These are phyloP conservation scores for Fusarium sp. DNA, from an alignment of 2,329 filamentous ascomycete species.

Conservation along the genomic window DNA sequence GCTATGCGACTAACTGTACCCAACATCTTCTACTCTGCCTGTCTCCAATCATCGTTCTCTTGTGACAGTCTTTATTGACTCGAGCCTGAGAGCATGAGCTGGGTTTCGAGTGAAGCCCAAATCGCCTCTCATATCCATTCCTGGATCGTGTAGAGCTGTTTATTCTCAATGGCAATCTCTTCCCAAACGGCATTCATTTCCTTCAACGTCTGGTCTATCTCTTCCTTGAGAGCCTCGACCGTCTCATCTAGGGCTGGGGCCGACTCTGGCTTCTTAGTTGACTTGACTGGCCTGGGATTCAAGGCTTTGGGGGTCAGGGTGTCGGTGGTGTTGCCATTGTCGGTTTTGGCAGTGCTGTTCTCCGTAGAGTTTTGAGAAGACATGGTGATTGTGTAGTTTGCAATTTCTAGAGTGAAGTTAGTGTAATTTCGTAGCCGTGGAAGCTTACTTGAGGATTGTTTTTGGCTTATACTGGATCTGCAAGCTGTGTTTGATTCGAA, in stretches of 20 bases:
- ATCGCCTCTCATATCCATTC: background rate
- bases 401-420: conserved; percentile 1
- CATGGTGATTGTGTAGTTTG: conserved; percentile 12
- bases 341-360: background rate
- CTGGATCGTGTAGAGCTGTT: background rate
- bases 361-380: background rate
- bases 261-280: background rate
- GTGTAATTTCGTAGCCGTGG: background rate
- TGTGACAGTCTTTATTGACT: background rate
- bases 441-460: conserved; percentile 6
- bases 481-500: background rate
- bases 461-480: conserved; percentile 5
- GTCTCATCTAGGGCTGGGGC: background rate
- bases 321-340: background rate
- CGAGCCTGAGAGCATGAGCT: background rate
- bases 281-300: background rate
- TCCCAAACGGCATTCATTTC: conserved; percentile 17
- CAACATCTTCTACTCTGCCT: conserved; percentile 1
- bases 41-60: background rate
- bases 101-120: conserved; percentile 19
- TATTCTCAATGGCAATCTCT: conserved; percentile 7
- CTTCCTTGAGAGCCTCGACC: conserved; percentile 9
- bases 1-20: conserved; percentile 27
- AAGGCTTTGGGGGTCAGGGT: background rate
- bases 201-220: conserved; percentile 14